Evolutionary conservation across 208 protist genomes (phyloP).

Genomic region (Acanthamoeba triangularis): DNA sequence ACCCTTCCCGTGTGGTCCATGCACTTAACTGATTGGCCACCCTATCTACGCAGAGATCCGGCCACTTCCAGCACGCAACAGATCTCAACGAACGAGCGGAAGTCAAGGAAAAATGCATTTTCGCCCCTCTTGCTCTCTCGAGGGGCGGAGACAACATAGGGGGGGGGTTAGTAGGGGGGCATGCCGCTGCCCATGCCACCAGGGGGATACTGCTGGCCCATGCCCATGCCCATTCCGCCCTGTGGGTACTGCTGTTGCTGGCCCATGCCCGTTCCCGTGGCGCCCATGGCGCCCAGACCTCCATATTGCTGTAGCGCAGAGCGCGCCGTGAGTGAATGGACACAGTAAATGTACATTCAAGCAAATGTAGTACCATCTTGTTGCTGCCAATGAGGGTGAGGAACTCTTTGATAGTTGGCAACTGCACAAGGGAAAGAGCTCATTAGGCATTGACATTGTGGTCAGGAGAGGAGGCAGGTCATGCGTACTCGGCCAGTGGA

Average conservation of each 20-base stretch:
- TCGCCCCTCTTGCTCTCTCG: neutral
- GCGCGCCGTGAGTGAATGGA: neutral
- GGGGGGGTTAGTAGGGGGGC: neutral
- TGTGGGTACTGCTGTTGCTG: neutral
- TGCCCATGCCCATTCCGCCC: neutral
- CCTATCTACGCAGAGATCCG: too few relatives aligned
- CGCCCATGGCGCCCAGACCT: neutral
- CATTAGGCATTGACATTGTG: neutral
- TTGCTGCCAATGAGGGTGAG: neutral
- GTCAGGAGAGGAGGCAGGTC: neutral
- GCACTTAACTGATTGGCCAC: too few relatives aligned
- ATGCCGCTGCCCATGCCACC: neutral
- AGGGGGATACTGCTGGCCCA: neutral
- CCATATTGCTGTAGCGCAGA: neutral
- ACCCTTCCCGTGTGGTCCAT: too few relatives aligned
- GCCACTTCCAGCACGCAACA: too few relatives aligned
- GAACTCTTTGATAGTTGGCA: slow-evolving; percentile 5
- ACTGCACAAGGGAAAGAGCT: neutral
- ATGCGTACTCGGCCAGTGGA: neutral
- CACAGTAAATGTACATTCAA: neutral
- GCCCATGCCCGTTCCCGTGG: neutral
- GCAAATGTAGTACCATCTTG: neutral
- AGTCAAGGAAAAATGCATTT: too few relatives aligned
- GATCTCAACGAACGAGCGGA: too few relatives aligned
- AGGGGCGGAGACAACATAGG: neutral